Evolutionary conservation across 257 asterid genomes (phyloP).

Genomic region (Marsdenia floribunda): DNA sequence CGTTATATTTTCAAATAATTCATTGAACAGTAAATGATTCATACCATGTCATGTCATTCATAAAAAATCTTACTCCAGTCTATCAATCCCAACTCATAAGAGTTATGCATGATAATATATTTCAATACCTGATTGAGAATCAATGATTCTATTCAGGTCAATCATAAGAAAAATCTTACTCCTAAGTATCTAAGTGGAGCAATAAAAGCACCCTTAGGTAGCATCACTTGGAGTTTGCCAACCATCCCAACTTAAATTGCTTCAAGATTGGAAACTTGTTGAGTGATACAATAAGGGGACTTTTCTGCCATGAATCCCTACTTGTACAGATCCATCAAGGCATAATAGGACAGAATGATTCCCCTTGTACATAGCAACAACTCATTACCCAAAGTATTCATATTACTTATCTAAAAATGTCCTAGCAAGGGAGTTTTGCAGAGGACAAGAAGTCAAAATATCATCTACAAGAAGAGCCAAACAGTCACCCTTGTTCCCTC

Average conservation of each 20-base stretch:
- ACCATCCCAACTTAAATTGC: neutral
- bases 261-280: neutral
- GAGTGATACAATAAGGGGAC: neutral
- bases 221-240: neutral
- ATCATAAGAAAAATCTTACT: neutral
- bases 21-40: neutral
- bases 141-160: too few species aligned
- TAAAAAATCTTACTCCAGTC: neutral
- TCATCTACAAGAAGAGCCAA: neutral
- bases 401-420: neutral
- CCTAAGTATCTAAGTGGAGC: neutral
- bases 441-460: neutral
- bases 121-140: too few species aligned
- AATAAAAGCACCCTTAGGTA: neutral
- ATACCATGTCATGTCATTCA: neutral
- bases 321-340: neutral
- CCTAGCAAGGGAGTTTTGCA: neutral
- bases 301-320: neutral
- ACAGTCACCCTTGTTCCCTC: too few species aligned
- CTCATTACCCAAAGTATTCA: neutral
- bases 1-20: neutral
- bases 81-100: neutral
- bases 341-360: neutral
- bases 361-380: neutral
- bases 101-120: too few species aligned